Evolutionary conservation across 2,329 filamentous ascomycete species (phyloP).

Genomic region (Diplodia sapinea): DNA sequence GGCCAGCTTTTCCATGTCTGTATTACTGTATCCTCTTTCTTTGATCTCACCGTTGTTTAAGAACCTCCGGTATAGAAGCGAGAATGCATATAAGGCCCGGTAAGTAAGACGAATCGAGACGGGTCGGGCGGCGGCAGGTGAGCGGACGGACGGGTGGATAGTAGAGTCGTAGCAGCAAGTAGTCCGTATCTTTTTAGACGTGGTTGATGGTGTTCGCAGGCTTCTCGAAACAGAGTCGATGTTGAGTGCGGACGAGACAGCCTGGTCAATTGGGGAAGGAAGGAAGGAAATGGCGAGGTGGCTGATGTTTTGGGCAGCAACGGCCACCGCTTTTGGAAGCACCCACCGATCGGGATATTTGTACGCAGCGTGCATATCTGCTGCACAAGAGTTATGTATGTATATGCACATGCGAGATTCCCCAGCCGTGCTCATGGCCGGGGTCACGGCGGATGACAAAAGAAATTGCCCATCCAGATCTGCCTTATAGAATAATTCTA

Average conservation of each 20-base stretch:
- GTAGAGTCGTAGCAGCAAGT: too few species aligned
- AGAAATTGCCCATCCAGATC: too few species aligned
- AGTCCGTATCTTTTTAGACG: too few species aligned
- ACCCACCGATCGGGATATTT: background rate
- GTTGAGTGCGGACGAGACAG: background rate
- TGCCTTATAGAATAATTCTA: too few species aligned
- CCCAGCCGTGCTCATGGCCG: background rate
- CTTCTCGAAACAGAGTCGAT: background rate
- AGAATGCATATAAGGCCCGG: too few species aligned
- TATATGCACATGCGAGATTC: background rate
- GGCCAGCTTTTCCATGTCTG: background rate
- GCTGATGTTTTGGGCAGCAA: background rate
- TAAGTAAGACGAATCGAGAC: background rate
- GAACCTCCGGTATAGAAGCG: too few species aligned
- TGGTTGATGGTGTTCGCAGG: background rate
- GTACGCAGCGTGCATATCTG: background rate
- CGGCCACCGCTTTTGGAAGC: background rate
- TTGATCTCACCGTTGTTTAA: background rate
- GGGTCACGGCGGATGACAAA: too few species aligned
- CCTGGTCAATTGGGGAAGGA: background rate
- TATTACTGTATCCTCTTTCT: background rate
- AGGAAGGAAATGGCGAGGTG: background rate
- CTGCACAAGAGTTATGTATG: conserved; percentile 6
- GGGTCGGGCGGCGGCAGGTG: background rate
- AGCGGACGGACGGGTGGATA: too few species aligned